These are phyloP conservation scores for Nevesoporus exiguus DNA, from an alignment of 768 basidiomycete species.

Conservation along the genomic window DNA sequence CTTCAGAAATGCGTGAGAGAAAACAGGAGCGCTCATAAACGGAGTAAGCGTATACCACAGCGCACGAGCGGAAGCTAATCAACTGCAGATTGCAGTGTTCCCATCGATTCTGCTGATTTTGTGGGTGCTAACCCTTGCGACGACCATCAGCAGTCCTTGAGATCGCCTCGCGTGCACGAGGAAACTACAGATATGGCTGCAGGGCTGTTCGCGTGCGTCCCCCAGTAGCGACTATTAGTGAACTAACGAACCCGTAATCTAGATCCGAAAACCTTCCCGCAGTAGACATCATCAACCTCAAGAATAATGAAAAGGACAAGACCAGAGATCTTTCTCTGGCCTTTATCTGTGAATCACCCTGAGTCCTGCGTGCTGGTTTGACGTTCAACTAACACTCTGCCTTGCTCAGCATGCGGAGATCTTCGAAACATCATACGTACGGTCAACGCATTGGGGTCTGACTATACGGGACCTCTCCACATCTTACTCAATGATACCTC, in stretches of 20 bases:
- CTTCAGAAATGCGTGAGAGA: conserved; percentile 36
- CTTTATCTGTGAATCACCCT: conserved; percentile 15
- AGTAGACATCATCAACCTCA: conserved; percentile 27
- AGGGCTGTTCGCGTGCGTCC: conserved; percentile 23
- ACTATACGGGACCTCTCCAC: conserved; percentile 38
- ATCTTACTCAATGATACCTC: conserved; percentile 44
- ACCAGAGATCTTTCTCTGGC: conserved; percentile 22
- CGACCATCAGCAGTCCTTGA: neutral
- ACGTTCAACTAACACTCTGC: conserved; percentile 1
- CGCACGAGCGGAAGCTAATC: neutral
- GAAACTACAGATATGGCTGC: conserved; percentile 5
- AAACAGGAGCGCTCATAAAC: conserved; percentile 38
- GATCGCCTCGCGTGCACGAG: neutral
- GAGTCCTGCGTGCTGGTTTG: neutral
- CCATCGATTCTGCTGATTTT: neutral
- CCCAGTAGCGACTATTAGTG: neutral
- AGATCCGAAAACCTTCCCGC: conserved; percentile 27
- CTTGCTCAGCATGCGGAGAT: conserved; percentile 40
- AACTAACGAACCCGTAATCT: conserved; percentile 1
- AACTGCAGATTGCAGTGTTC: conserved; percentile 15
- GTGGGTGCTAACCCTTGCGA: conserved; percentile 1
- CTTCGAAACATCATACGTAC: conserved; percentile 42
- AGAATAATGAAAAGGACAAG: conserved; percentile 19
- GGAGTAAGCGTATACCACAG: conserved; percentile 15
- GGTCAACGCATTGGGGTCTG: conserved; percentile 38